These are phyloP conservation scores for Hypoxylon rubiginosum DNA, from an alignment of 2,329 filamentous ascomycete genomes.

Conservation along the genomic window DNA sequence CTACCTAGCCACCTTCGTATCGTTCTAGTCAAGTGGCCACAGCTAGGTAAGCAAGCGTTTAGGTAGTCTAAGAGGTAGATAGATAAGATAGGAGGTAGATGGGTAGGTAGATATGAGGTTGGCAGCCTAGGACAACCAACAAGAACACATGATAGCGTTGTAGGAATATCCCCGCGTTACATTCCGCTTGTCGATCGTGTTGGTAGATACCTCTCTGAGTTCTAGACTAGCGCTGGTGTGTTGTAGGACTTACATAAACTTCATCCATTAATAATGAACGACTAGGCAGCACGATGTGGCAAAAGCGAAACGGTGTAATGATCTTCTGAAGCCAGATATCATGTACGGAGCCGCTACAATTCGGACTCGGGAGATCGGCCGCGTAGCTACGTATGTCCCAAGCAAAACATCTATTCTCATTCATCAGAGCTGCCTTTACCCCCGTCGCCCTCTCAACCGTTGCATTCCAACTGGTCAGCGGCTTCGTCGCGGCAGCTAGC, in stretches of 20 bases:
- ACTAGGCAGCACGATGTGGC: slow-evolving; percentile 21
- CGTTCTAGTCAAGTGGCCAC: slow-evolving; percentile 24
- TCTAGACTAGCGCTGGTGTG: slow-evolving; percentile 21
- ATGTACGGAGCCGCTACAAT: slow-evolving; percentile 4
- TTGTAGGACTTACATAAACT: slow-evolving; percentile 14
- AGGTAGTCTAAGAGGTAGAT: neutral
- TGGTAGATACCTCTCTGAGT: slow-evolving; percentile 19
- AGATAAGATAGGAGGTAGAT: slow-evolving; percentile 7
- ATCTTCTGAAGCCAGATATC: slow-evolving; percentile 21
- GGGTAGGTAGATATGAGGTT: too few species aligned
- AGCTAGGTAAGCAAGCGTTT: slow-evolving; percentile 8
- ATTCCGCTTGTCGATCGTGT: slow-evolving; percentile 37
- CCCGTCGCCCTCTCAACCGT: slow-evolving; percentile 3
- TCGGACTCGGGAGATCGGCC: slow-evolving; percentile 21
- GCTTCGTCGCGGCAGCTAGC: neutral
- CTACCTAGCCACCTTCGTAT: slow-evolving; percentile 1
- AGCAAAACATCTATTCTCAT: slow-evolving; percentile 15
- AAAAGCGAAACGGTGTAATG: slow-evolving; percentile 24
- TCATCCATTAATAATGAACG: slow-evolving; percentile 9
- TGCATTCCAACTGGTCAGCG: slow-evolving; percentile 6
- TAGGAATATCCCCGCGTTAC: slow-evolving; percentile 30
- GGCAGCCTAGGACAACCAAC: slow-evolving; percentile 28
- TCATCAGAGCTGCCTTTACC: neutral
- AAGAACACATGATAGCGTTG: slow-evolving; percentile 31
- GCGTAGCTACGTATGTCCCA: slow-evolving; percentile 12